Conservation (phyloP, 202 grass and related monocot genomes). For the Setaria italica region DNA sequence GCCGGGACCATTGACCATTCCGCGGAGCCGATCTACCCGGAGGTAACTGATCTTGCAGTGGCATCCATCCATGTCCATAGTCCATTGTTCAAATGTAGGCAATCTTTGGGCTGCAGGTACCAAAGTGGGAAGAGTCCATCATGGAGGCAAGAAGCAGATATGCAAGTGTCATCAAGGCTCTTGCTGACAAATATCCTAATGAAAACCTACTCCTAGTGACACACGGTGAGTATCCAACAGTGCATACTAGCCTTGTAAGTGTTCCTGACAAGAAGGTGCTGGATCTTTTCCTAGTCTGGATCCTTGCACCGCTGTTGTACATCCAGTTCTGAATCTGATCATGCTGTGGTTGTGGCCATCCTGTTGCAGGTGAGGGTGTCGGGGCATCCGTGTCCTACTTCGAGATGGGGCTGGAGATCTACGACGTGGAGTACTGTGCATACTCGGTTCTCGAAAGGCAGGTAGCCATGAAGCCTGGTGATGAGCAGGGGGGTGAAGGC, state of each 20-base stretch:
- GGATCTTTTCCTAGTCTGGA: not conserved
- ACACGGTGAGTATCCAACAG: slow-evolving; percentile 58
- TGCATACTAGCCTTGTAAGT: no score
- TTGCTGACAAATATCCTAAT: slow-evolving; percentile 73
- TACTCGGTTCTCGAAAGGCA: slow-evolving; percentile 67
- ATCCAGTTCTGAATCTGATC: not conserved
- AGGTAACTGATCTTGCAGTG: slow-evolving; percentile 36
- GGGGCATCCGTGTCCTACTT: slow-evolving; percentile 66
- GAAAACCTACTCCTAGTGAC: slow-evolving; percentile 86
- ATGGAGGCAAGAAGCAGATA: slow-evolving; percentile 75
- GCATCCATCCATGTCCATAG: not conserved
- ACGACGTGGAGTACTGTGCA: slow-evolving; percentile 83
- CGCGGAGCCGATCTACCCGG: slow-evolving; percentile 51
- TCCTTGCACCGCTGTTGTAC: not conserved
- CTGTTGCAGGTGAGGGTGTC: slow-evolving; percentile 68
- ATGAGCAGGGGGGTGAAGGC: slow-evolving; percentile 1
- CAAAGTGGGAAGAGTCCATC: slow-evolving; percentile 71
- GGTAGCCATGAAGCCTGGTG: slow-evolving; percentile 18
- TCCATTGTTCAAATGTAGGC: not conserved
- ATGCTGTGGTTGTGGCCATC: not conserved
- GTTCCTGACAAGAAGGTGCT: no score
- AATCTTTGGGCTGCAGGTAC: slow-evolving; percentile 50
- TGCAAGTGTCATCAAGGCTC: slow-evolving; percentile 63
- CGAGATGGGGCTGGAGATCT: slow-evolving; percentile 54
- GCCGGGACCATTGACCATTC: slow-evolving; percentile 68